Evolutionary conservation across 345 rosid species (phyloP).

Genomic region (Mallotus nudiflorus): DNA sequence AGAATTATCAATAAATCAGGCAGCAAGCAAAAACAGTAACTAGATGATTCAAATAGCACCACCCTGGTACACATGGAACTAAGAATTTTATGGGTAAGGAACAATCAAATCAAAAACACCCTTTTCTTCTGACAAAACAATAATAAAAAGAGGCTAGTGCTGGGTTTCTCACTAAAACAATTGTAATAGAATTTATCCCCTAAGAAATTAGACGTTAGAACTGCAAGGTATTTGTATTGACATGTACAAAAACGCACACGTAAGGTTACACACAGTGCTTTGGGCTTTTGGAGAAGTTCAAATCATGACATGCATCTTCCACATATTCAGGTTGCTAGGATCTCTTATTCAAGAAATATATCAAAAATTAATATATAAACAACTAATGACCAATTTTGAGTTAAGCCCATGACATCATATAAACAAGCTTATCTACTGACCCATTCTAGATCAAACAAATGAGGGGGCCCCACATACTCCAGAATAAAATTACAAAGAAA

Average conservation of each 20-base stretch:
- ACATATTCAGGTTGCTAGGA: background rate
- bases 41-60: background rate
- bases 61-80: background rate
- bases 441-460: background rate
- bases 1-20: background rate
- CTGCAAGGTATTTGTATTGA: background rate
- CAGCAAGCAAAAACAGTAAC: constrained; percentile 1
- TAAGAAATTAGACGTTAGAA: background rate
- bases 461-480: background rate
- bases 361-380: background rate
- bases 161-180: background rate
- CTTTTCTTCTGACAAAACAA: background rate
- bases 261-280: background rate
- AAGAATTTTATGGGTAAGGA: constrained; percentile 1
- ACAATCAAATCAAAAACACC: background rate
- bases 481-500: too few relatives aligned
- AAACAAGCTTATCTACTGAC: too few relatives aligned
- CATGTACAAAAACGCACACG: background rate
- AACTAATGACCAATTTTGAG: background rate
- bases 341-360: too few relatives aligned
- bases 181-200: background rate
- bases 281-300: background rate
- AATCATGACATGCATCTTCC: too few relatives aligned
- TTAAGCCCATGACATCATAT: background rate
- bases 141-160: background rate